Evolutionary conservation across 2,329 filamentous ascomycete genomes (phyloP).

Genomic region (Colletotrichum sp.): DNA sequence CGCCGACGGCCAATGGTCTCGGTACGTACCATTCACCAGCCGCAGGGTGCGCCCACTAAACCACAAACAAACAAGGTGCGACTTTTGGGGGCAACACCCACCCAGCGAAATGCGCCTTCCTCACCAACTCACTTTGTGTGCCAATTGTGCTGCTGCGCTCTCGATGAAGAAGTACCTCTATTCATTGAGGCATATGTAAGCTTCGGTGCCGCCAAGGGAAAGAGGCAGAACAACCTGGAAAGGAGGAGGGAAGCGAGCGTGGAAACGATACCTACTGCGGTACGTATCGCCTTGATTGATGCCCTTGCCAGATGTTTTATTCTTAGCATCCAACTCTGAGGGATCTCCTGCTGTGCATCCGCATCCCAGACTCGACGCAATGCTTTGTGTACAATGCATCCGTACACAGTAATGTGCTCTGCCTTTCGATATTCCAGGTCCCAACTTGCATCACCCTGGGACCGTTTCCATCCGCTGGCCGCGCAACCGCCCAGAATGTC

Average conservation of each 20-base stretch:
- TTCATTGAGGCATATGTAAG: background rate
- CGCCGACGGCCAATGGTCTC: background rate
- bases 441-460: constrained; percentile 11
- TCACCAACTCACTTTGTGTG: background rate
- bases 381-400: background rate
- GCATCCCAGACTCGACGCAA: background rate
- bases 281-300: background rate
- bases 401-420: background rate
- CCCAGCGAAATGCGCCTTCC: background rate
- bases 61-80: constrained; percentile 1
- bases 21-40: background rate
- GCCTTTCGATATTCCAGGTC: background rate
- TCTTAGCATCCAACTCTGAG: background rate
- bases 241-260: background rate
- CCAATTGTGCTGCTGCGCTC: background rate
- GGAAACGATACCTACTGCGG: background rate
- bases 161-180: background rate
- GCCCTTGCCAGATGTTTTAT: background rate
- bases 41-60: background rate
- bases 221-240: background rate
- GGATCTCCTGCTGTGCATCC: background rate
- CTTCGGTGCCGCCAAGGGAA: background rate
- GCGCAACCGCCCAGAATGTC: background rate
- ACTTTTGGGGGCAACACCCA: background rate
- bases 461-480: background rate